These are phyloP conservation scores for Meyerozyma athensensis DNA, from an alignment of 1,139 yeast species.

Conservation along the genomic window DNA sequence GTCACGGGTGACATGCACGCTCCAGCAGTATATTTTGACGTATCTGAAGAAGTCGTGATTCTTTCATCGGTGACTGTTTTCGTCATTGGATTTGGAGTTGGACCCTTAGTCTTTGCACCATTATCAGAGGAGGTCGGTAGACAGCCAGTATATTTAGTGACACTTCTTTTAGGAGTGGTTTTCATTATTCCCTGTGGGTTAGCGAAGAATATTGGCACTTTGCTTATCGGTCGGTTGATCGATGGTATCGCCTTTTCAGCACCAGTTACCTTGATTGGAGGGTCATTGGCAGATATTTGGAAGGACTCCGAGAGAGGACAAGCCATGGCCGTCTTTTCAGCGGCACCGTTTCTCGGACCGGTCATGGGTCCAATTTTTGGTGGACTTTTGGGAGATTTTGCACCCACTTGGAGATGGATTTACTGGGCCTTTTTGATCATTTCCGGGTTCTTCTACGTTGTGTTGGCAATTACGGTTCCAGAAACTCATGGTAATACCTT, in stretches of 20 bases:
- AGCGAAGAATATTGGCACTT: conserved; percentile 67
- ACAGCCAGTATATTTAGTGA: conserved; percentile 48
- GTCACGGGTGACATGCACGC: conserved; percentile 56
- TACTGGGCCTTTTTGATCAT: conserved; percentile 14
- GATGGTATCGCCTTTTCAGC: conserved; percentile 12
- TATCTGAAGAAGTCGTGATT: conserved; percentile 52
- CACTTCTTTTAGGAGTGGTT: conserved; percentile 56
- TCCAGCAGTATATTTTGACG: conserved; percentile 49
- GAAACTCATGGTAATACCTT: conserved; percentile 13
- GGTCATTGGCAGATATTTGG: conserved; percentile 14
- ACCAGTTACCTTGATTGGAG: conserved; percentile 14
- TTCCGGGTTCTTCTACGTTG: conserved; percentile 9
- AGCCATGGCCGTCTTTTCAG: conserved; percentile 17
- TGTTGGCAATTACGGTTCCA: conserved; percentile 10
- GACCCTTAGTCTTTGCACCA: conserved; percentile 75
- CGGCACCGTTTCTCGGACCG: conserved; percentile 21
- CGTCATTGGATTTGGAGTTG: conserved; percentile 72
- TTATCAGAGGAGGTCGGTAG: conserved; percentile 68
- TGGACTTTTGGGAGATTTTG: conserved; percentile 9
- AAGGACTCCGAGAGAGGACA: conserved; percentile 8
- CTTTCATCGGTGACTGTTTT: conserved; percentile 52
- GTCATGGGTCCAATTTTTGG: conserved; percentile 15
- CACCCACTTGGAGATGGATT: conserved; percentile 4
- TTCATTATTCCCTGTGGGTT: conserved; percentile 71
- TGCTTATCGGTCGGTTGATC: conserved; percentile 28